phyloP scores from a whole-genome alignment of 2,329 filamentous ascomycete genomes.

The Neodidymelliopsis sp. region DNA sequence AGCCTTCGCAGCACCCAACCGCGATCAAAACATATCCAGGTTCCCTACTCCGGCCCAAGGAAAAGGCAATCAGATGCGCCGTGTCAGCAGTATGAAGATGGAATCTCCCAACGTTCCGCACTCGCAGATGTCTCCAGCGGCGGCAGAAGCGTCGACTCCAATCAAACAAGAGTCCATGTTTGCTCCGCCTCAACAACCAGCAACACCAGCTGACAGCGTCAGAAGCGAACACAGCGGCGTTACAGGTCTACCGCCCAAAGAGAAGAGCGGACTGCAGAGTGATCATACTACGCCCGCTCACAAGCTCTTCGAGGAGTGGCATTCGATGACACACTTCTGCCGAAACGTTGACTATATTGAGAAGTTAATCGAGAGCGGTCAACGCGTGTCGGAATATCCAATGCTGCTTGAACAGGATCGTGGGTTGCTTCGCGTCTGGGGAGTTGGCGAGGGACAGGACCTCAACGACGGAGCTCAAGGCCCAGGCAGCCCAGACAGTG shows the following conservation, averaged over 20 bases:
- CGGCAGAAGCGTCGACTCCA: slow-evolving; percentile 35
- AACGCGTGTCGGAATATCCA: slow-evolving; percentile 67
- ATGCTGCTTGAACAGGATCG: slow-evolving; percentile 77
- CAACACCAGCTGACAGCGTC: slow-evolving; percentile 46
- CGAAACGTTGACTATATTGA: slow-evolving; percentile 53
- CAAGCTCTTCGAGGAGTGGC: slow-evolving; percentile 75
- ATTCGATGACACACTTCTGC: slow-evolving; percentile 60
- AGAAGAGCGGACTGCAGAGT: slow-evolving; percentile 67
- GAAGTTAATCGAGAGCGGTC: slow-evolving; percentile 61
- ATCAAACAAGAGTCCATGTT: slow-evolving; percentile 42
- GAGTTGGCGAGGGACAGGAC: slow-evolving; percentile 77
- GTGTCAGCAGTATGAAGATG: slow-evolving; percentile 46
- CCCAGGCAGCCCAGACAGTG: slow-evolving; percentile 44
- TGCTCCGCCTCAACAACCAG: slow-evolving; percentile 35
- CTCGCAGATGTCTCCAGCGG: slow-evolving; percentile 37
- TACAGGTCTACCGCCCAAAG: slow-evolving; percentile 26
- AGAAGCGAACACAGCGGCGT: slow-evolving; percentile 34
- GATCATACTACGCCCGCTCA: slow-evolving; percentile 93
- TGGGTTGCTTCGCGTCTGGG: slow-evolving; percentile 77
- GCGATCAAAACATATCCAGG: slow-evolving; percentile 37
- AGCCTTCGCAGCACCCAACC: slow-evolving; percentile 30
- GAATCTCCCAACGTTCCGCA: slow-evolving; percentile 41
- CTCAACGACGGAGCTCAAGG: slow-evolving; percentile 58
- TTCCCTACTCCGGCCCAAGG: slow-evolving; percentile 41
- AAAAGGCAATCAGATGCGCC: slow-evolving; percentile 30